Conservation (phyloP, 306 rosid species). For the Cucurbita argyrosperma region DNA sequence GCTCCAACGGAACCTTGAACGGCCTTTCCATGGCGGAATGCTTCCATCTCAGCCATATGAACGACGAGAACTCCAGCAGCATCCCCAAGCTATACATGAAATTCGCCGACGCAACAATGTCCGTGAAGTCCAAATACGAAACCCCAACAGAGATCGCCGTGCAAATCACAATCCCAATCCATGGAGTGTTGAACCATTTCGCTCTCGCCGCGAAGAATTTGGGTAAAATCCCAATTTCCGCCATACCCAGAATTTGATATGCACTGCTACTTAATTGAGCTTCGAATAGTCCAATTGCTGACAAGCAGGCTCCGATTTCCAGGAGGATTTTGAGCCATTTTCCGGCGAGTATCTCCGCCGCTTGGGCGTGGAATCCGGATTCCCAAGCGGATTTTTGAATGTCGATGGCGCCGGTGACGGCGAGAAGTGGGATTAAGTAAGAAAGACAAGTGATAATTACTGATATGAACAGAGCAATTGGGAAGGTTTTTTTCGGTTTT, state of each 20-base stretch:
- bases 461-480: background rate
- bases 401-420: background rate
- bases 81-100: constrained; percentile 7
- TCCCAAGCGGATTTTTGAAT: background rate
- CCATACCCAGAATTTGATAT: constrained; percentile 4
- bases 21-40: background rate
- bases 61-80: background rate
- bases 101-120: constrained; percentile 6
- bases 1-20: background rate
- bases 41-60: background rate
- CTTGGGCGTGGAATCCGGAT: constrained; percentile 2
- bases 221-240: constrained; percentile 1
- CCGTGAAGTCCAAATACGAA: background rate
- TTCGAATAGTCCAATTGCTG: constrained; percentile 1
- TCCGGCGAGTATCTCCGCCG: background rate
- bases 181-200: constrained; percentile 4
- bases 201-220: background rate
- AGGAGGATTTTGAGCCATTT: constrained; percentile 4
- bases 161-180: constrained; percentile 4
- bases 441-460: constrained; percentile 3
- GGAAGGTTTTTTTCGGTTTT: constrained; percentile 2
- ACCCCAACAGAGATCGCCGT: background rate
- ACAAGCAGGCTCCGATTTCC: background rate
- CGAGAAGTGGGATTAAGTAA: constrained; percentile 1
- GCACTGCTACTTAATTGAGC: constrained; percentile 8